Evolutionary conservation across 495 filamentous ascomycete species (phyloP).

Genomic region (Penicillium parvum): DNA sequence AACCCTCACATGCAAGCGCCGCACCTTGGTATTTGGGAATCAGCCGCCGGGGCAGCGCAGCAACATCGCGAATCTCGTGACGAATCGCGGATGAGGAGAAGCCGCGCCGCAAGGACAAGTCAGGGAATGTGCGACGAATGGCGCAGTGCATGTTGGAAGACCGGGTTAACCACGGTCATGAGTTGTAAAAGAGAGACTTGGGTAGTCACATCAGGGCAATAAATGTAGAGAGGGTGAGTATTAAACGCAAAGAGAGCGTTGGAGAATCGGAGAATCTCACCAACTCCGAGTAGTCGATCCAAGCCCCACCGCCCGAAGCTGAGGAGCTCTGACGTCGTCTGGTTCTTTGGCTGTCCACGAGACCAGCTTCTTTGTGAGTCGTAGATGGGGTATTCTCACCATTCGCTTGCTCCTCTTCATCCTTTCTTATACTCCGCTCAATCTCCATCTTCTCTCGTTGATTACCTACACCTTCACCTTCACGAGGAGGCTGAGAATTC

Average conservation of each 20-base stretch:
- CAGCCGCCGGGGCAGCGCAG: constrained; percentile 36
- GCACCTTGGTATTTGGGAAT: constrained; percentile 52
- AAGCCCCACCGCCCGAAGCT: constrained; percentile 12
- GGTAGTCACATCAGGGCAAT: no score
- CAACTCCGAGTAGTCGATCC: neutral
- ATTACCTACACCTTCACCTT: no score
- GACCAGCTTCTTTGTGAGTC: neutral
- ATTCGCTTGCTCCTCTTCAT: neutral
- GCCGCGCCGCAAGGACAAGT: constrained; percentile 13
- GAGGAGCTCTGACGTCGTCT: constrained; percentile 5
- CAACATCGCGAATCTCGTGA: constrained; percentile 41
- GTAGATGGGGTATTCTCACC: neutral
- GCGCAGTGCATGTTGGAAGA: constrained; percentile 14
- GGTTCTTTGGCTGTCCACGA: neutral
- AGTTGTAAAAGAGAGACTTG: no score
- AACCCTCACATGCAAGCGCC: constrained; percentile 9
- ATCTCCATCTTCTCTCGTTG: no score
- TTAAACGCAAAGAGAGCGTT: neutral
- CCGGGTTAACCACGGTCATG: neutral
- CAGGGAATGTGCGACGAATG: constrained; percentile 5
- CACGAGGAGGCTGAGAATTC: no score
- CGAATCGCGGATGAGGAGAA: constrained; percentile 40
- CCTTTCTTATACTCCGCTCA: neutral
- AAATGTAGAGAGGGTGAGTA: neutral
- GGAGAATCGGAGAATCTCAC: neutral